Evolutionary conservation across 306 rosid genomes (phyloP).

Genomic region (Oxytropis ochrocephala): DNA sequence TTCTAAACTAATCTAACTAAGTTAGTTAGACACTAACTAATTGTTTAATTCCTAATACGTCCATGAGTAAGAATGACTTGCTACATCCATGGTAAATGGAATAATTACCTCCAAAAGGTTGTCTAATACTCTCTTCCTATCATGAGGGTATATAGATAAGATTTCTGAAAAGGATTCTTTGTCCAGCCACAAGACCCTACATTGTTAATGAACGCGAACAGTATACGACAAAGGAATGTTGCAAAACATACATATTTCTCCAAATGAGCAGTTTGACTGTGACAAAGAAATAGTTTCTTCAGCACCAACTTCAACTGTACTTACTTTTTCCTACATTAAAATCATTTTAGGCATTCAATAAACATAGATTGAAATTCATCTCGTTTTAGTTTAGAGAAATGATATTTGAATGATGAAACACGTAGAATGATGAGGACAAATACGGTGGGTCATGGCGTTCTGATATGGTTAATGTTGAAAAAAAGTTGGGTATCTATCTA

Average conservation of each 20-base stretch:
- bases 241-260: conserved; percentile 86
- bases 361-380: not conserved
- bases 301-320: conserved; percentile 58
- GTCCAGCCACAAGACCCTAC: conserved; percentile 82
- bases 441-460: too few relatives aligned
- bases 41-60: too few relatives aligned
- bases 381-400: too few relatives aligned
- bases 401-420: too few relatives aligned
- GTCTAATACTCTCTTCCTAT: conserved; percentile 77
- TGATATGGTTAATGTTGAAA: too few relatives aligned
- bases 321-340: conserved; percentile 63
- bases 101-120: conserved; percentile 73
- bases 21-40: too few relatives aligned
- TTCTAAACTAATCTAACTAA: too few relatives aligned
- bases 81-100: not conserved
- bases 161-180: conserved; percentile 77
- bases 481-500: too few relatives aligned
- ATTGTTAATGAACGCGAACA: conserved; percentile 70
- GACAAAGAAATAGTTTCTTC: conserved; percentile 63
- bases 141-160: conserved; percentile 69
- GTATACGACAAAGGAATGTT: conserved; percentile 89
- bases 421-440: too few relatives aligned
- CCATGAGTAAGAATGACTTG: not conserved
- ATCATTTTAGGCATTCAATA: not conserved
- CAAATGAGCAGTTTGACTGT: conserved; percentile 61